Base-by-base conservation (phyloP, 805 yeast species). In the Ogataea methanolica region DNA sequence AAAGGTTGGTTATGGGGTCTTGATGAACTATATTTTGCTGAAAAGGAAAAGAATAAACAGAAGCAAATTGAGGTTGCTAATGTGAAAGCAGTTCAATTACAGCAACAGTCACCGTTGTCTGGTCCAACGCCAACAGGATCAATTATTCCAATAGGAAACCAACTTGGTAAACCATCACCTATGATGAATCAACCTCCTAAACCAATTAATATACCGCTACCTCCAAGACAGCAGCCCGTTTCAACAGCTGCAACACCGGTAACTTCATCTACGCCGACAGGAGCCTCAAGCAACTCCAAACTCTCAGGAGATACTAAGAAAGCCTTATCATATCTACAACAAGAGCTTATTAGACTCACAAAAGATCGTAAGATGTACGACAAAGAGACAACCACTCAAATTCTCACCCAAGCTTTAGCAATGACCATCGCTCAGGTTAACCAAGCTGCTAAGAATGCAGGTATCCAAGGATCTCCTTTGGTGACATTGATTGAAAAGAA, bases 1-100 rank as follows among this genome's bases (percentile, higher is more conserved):
- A 86, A 86, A 63, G 96, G 96, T 48, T 91, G 96, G 95, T 69
- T 88, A 31, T 92, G 96, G 96, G 92, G 92, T 4, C 71, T 94
- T 36, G 96, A 94, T 68, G 96, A 89, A 51, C 85, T 81, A 50
- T 88, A 83, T 52, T 79, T 87, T 48, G 83, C 83, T 19, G 97
- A 90, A 57, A 80, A 87, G 66, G 97, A 91, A 61, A 80, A 76
- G 51, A 44, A 55, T 41, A 80, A 87, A 66, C 79, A 80, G 63
- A 79, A 79, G 44, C 85, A 81, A 62, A 79, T 81, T 46, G 87
- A 82, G 57, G 73, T 75, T 45, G 83, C 86, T 4, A 60, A 58
- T 44, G 52, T 45, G 45, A 62, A 54, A 53, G 60, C 53, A 42
- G 55, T 50, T 33, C 53, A 51, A 43, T 52, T 48, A 44, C 38